Evolutionary conservation across 2,329 filamentous ascomycete genomes (phyloP).

Genomic region (Diaporthe vexans): DNA sequence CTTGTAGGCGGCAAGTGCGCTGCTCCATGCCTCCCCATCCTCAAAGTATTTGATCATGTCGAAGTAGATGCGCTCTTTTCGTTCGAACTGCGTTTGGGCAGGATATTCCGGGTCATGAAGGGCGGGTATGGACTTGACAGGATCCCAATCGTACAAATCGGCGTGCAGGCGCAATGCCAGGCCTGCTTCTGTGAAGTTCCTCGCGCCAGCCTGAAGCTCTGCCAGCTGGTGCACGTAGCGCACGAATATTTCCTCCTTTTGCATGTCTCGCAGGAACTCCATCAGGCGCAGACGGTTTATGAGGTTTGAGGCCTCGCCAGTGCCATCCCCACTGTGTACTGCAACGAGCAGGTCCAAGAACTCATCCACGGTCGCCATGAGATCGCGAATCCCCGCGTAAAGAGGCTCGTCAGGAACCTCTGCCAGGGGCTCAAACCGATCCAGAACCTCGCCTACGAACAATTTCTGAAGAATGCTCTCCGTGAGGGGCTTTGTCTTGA

Average conservation of each 20-base stretch:
- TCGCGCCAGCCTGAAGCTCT: slow-evolving; percentile 78
- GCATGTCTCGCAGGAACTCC: slow-evolving; percentile 97
- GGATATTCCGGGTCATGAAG: slow-evolving; percentile 83
- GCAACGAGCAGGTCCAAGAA: slow-evolving; percentile 91
- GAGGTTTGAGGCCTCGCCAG: slow-evolving; percentile 83
- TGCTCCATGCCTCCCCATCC: slow-evolving; percentile 93
- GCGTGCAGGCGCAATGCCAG: slow-evolving; percentile 91
- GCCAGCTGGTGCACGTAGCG: slow-evolving; percentile 95
- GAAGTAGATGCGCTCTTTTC: slow-evolving; percentile 93
- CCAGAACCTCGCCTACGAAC: slow-evolving; percentile 88
- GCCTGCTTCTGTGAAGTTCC: slow-evolving; percentile 89
- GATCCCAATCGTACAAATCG: slow-evolving; percentile 93
- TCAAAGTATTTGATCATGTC: slow-evolving; percentile 96
- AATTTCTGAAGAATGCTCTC: slow-evolving; percentile 93
- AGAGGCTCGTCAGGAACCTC: slow-evolving; percentile 78
- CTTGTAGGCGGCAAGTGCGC: slow-evolving; percentile 87
- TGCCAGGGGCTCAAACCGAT: slow-evolving; percentile 81
- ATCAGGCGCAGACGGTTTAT: slow-evolving; percentile 92
- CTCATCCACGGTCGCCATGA: slow-evolving; percentile 89
- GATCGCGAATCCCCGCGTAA: slow-evolving; percentile 80
- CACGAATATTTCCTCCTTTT: slow-evolving; percentile 96
- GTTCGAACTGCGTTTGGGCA: slow-evolving; percentile 88
- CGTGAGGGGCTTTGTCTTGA: slow-evolving; percentile 89
- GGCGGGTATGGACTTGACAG: slow-evolving; percentile 74
- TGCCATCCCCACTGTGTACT: slow-evolving; percentile 82